Evolutionary conservation across 2,329 filamentous ascomycete species (phyloP).

Genomic region (Nigrospora sphaerica): DNA sequence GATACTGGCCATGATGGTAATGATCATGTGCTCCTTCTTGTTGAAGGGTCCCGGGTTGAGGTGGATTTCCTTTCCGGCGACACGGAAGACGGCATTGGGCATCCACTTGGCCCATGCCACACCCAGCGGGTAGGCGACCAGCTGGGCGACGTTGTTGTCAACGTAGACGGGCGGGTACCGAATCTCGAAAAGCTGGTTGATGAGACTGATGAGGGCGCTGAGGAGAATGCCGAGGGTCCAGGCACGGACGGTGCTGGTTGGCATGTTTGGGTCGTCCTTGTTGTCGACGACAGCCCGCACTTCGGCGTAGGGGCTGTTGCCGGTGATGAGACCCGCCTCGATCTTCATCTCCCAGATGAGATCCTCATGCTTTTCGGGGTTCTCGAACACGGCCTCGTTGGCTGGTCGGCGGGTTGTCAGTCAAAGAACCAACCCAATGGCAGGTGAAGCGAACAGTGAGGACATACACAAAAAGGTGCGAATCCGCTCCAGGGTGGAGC

Average conservation of each 20-base stretch:
- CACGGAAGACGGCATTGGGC: slow-evolving; percentile 41
- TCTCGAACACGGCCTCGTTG: slow-evolving; percentile 35
- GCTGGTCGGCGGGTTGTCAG: slow-evolving; percentile 10
- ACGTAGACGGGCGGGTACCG: slow-evolving; percentile 48
- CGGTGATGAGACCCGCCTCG: slow-evolving; percentile 45
- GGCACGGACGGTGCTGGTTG: slow-evolving; percentile 39
- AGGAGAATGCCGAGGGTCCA: slow-evolving; percentile 47
- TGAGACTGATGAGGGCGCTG: slow-evolving; percentile 37
- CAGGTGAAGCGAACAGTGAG: neutral
- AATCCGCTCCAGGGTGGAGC: slow-evolving; percentile 30
- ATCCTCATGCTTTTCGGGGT: slow-evolving; percentile 38
- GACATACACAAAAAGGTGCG: slow-evolving; percentile 23
- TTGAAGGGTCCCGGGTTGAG: slow-evolving; percentile 34
- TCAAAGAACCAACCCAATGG: neutral
- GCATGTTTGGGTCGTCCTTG: slow-evolving; percentile 28
- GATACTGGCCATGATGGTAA: slow-evolving; percentile 55
- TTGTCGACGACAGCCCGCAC: slow-evolving; percentile 37
- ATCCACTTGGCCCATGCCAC: slow-evolving; percentile 41
- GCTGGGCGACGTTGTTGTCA: slow-evolving; percentile 48
- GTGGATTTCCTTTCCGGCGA: slow-evolving; percentile 29
- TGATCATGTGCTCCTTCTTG: slow-evolving; percentile 53
- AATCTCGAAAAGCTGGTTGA: slow-evolving; percentile 53
- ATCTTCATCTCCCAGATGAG: slow-evolving; percentile 48
- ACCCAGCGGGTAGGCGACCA: slow-evolving; percentile 49
- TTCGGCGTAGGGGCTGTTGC: slow-evolving; percentile 48